These are phyloP conservation scores for Gossypioides kirkii DNA, from an alignment of 345 rosid species.

Conservation along the genomic window DNA sequence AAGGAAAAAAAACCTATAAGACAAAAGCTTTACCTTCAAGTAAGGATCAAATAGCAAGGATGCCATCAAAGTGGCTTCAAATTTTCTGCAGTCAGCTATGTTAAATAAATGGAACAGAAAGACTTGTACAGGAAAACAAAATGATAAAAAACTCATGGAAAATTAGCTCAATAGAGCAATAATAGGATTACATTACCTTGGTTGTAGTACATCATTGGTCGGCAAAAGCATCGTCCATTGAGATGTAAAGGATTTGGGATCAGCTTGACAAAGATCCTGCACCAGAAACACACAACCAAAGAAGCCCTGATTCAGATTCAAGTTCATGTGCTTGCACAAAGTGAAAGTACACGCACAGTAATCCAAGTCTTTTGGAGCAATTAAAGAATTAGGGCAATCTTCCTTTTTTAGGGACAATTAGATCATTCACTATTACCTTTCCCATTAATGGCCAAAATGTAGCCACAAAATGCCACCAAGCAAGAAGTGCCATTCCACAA, in stretches of 20 bases:
- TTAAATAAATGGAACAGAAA: constrained; percentile 18
- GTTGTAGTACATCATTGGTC: constrained; percentile 65
- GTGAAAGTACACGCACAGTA: neutral
- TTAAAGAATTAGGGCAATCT: too few relatives aligned
- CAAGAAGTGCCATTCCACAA: neutral
- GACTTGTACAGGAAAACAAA: constrained; percentile 1
- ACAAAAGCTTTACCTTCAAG: constrained; percentile 53
- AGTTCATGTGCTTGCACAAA: neutral
- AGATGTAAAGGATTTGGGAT: constrained; percentile 76
- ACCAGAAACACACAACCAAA: constrained; percentile 14
- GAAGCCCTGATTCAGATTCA: constrained; percentile 8
- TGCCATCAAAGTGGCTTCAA: constrained; percentile 77
- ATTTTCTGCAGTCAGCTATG: constrained; percentile 50
- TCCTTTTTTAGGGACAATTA: neutral
- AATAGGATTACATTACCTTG: constrained; percentile 44
- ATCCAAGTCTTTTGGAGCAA: too few relatives aligned
- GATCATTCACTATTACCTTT: neutral
- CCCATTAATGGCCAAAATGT: constrained; percentile 1
- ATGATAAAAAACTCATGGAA: neutral
- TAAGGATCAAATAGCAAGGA: constrained; percentile 83
- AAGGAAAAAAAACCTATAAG: neutral
- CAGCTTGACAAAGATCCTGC: constrained; percentile 89
- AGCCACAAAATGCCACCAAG: neutral
- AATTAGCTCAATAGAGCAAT: constrained; percentile 10
- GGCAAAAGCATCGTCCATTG: constrained; percentile 92